phyloP scores from a whole-genome alignment of 1,284 basidiomycete genomes.

The Rhodotorula sp. region DNA sequence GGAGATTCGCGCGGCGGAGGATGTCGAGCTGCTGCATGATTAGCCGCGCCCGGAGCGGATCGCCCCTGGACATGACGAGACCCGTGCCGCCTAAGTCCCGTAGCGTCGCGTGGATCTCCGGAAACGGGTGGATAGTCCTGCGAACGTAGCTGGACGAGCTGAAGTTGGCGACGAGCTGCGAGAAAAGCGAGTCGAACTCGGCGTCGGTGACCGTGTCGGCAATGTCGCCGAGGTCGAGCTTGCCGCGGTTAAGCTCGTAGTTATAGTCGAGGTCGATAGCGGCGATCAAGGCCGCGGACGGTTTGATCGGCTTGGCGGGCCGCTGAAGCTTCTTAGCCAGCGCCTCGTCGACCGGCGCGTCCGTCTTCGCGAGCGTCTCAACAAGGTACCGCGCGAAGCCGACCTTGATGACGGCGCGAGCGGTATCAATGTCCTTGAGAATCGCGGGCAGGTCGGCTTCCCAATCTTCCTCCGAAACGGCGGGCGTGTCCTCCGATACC shows the following conservation, averaged over 20 bases:
- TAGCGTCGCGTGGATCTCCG: neutral
- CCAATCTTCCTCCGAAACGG: neutral
- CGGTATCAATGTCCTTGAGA: neutral
- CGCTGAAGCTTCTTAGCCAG: neutral
- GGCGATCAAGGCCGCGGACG: neutral
- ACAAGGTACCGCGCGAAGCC: neutral
- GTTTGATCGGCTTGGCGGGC: no score
- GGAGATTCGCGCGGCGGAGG: neutral
- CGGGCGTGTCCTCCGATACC: neutral
- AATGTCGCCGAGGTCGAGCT: neutral
- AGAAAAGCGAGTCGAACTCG: slow-evolving; percentile 1
- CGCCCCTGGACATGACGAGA: neutral
- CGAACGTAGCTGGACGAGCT: no score
- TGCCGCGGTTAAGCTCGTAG: neutral
- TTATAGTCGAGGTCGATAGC: neutral
- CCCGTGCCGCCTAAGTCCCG: neutral
- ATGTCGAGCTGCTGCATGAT: neutral
- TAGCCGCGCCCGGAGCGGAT: neutral
- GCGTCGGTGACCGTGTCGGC: neutral
- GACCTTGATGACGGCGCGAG: neutral
- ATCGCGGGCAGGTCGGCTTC: neutral
- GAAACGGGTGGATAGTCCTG: neutral
- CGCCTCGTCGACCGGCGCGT: neutral
- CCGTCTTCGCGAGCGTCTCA: neutral
- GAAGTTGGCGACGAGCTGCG: neutral